Evolutionary conservation across 2,329 filamentous ascomycete genomes (phyloP), one percentile per base, ranked within the genome.

Genomic region (Ophiognomonia clavigignenti-juglandacearum): DNA sequence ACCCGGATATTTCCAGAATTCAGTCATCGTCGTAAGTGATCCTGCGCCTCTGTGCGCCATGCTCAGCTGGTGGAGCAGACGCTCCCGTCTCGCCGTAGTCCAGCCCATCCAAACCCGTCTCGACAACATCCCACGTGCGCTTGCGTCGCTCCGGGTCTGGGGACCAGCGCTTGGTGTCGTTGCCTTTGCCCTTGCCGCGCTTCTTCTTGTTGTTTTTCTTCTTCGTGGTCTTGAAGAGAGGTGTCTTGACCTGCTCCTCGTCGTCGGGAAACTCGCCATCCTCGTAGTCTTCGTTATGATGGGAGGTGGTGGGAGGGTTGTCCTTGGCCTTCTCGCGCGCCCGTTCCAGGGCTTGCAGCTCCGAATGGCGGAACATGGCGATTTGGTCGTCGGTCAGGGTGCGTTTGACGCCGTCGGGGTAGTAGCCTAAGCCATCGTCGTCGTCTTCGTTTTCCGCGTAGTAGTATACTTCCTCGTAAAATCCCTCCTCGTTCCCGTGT

Each of bases 311-410:
- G n/a, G 29, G 38, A 16, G 59, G 64, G 48, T 63, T 70, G 32
- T 35, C 32, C 19, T 39, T 24, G 26, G 24, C 34, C 16, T 39
- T 31, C 35, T 66, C 65, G 42, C 66, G 62, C 50, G 75, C 70
- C 52, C 80, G 79, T 22, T 87, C 70, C 32, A 95, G 70, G 11
- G 79, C 68, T 59, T 93, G 83, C 19, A 95, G 77, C 64, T 97
- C 92, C 2, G 87, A 92, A 61, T 95, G 88, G 52, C 91, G 78
- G 63, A 96, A 96, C 52, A 96, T 92, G 44, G 81, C 80, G 56
- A 96, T 88, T 69, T 96, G 88, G 57, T 90, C 87, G 59, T 96
- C 88, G 9, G 91, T 96, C 57, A 97, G 73, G 16, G 90, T 96
- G 34, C 92, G 85, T 62, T 93, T 93, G 52, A 83, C 80, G 3